Base-by-base conservation (phyloP, 2,329 filamentous ascomycete genomes). In the Arthrobotrys pseudoclavata region DNA sequence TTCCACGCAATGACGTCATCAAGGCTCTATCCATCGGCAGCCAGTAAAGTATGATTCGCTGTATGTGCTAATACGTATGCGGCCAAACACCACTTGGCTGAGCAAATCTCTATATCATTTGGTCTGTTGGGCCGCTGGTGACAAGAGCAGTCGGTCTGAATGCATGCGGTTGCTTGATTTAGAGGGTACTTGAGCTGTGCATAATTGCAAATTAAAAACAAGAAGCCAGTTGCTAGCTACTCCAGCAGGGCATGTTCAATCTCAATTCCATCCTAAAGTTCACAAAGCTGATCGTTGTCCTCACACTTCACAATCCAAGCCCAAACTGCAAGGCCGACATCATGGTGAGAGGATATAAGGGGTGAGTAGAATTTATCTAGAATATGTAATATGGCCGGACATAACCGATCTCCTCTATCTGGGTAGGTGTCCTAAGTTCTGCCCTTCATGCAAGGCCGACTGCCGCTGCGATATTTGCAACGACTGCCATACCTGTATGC, bases 171-270 rank as follows among this genome's bases (percentile, higher is more conserved):
- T 52, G 22, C 20, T 29, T 52, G 20, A 29, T 52, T 29, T 52
- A n/a, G 24, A 52, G 48, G 24, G 9, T 29, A 52, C 48, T 29
- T 52, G 48, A 52, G 48, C 48, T 52, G 22, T 52, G 48, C 48
- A 52, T 52, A 52, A 52, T 29, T 52, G 24, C 48, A 52, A 22
- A 52, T 22, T 52, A 52, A 52, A 52, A 52, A 52, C 10, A 29
- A 22, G 24, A 52, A 29, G 48, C 48, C 24, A 26, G 48, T 52
- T 52, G 48, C 45, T 48, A 6, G 18, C 45, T 26, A 52, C 48
- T 52, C 29, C 48, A 52, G 48, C 48, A 52, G 9, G 20, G 48
- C 12, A 29, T 52, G 20, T 7, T 26, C 12, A 52, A 52, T 29
- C 24, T 52, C 24, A 15, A 12, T 52, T 52, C 48, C 48, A 13